phyloP scores from a whole-genome alignment of 2,329 filamentous ascomycete species.

The Rasamsonia emersonii region DNA sequence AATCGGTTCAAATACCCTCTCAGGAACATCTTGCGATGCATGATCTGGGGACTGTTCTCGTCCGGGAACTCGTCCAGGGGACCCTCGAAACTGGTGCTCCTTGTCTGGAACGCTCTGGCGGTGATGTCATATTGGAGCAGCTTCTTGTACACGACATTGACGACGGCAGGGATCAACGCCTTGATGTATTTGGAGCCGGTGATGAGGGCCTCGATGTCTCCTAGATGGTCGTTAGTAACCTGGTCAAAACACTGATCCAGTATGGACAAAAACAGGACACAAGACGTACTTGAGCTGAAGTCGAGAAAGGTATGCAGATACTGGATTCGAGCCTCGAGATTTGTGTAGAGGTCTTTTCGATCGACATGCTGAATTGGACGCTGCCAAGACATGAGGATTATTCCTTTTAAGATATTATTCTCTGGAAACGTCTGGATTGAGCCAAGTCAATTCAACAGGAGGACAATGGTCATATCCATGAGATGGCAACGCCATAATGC shows the following conservation, averaged over 20 bases:
- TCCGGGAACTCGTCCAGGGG: constrained; percentile 55
- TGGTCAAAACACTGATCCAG: not conserved
- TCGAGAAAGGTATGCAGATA: constrained; percentile 71
- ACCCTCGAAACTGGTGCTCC: constrained; percentile 55
- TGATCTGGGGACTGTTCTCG: constrained; percentile 65
- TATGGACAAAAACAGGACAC: constrained; percentile 3
- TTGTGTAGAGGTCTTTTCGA: constrained; percentile 62
- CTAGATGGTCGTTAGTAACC: constrained; percentile 33
- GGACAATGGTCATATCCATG: too few relatives aligned
- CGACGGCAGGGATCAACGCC: constrained; percentile 70
- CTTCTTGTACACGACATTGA: constrained; percentile 79
- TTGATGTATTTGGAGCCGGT: constrained; percentile 68
- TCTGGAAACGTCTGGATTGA: too few relatives aligned
- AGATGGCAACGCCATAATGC: too few relatives aligned
- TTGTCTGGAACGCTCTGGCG: constrained; percentile 61
- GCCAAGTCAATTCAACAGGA: too few relatives aligned
- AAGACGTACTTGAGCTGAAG: constrained; percentile 57
- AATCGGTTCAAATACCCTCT: constrained; percentile 67
- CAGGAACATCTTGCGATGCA: constrained; percentile 67
- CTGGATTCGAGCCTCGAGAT: constrained; percentile 58
- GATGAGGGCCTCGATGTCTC: constrained; percentile 62
- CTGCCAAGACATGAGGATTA: constrained; percentile 9
- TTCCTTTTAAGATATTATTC: too few relatives aligned
- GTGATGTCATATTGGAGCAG: constrained; percentile 75
- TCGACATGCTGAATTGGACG: constrained; percentile 51